Conservation (phyloP, 169 alveolate genomes). For the Plasmodium vinckei region DNA sequence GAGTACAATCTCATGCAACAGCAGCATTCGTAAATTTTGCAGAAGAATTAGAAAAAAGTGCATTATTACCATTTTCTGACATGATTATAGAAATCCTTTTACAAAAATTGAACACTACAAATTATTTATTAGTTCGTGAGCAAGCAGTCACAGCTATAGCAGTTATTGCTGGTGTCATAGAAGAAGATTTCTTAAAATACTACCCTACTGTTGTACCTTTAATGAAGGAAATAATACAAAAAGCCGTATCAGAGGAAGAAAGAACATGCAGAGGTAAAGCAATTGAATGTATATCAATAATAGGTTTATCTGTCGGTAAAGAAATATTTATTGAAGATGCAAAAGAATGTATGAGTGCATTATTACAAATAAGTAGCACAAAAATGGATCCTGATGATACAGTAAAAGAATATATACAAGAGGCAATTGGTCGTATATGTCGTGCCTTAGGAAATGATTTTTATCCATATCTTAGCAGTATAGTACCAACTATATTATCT, state of each 20-base stretch:
- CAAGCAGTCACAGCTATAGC: conserved; percentile 93
- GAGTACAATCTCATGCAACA: conserved; percentile 93
- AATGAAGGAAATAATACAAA: conserved; percentile 86
- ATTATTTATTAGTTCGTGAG: conserved; percentile 85
- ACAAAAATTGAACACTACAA: conserved; percentile 80
- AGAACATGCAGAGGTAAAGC: conserved; percentile 92
- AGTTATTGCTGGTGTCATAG: conserved; percentile 93
- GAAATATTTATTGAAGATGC: conserved; percentile 88
- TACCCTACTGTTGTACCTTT: conserved; percentile 90
- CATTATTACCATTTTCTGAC: conserved; percentile 87
- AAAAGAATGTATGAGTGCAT: conserved; percentile 89
- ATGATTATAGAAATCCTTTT: conserved; percentile 87
- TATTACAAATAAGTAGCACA: conserved; percentile 85
- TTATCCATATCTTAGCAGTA: conserved; percentile 89
- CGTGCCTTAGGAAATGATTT: conserved; percentile 90
- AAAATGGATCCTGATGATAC: conserved; percentile 91
- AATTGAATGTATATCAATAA: conserved; percentile 92
- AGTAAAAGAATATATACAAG: conserved; percentile 89
- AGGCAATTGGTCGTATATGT: conserved; percentile 91
- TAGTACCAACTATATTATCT: conserved; percentile 86
- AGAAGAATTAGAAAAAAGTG: conserved; percentile 90
- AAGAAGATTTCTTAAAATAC: conserved; percentile 89
- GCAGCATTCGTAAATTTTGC: conserved; percentile 94
- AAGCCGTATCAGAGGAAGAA: conserved; percentile 85
- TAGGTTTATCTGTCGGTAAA: conserved; percentile 90